These are phyloP conservation scores for Iberis pinnata DNA, from an alignment of 345 rosid genomes.

Conservation along the genomic window DNA sequence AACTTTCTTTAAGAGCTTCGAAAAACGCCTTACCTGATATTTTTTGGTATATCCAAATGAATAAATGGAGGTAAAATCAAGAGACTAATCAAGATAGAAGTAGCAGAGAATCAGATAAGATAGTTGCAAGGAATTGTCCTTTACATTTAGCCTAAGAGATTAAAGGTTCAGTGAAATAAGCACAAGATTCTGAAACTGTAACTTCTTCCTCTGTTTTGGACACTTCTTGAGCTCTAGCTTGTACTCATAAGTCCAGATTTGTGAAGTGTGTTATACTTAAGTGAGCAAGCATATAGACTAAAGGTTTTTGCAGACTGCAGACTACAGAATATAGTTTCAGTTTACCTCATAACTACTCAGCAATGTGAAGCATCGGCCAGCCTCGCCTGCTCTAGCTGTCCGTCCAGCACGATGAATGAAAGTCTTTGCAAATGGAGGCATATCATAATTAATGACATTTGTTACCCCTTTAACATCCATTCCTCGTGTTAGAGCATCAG, in stretches of 20 bases:
- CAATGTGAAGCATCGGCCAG: conserved; percentile 84
- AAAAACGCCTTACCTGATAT: conserved; percentile 71
- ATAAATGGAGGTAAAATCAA: conserved; percentile 4
- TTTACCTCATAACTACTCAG: conserved; percentile 59
- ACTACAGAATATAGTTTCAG: not conserved
- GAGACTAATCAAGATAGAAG: not conserved
- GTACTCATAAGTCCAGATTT: not conserved
- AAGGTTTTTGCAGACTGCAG: not conserved
- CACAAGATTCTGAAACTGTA: not conserved
- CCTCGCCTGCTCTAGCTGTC: conserved; percentile 91
- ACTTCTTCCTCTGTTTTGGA: not conserved
- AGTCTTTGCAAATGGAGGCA: conserved; percentile 71
- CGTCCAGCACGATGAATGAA: conserved; percentile 94
- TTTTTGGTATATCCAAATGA: conserved; percentile 1
- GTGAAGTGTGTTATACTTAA: not conserved
- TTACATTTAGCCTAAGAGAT: not conserved
- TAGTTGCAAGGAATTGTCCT: not conserved
- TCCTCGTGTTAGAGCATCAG: conserved; percentile 96
- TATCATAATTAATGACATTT: conserved; percentile 80
- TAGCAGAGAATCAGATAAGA: conserved; percentile 12
- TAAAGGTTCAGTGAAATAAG: not conserved
- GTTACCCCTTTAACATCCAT: conserved; percentile 92
- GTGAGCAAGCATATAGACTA: not conserved
- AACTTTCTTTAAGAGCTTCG: conserved; percentile 64
- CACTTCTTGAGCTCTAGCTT: not conserved